Evolutionary conservation across 257 asterid genomes (phyloP), one percentile per base, ranked within the genome.

Genomic region (Coffea eugenioides): DNA sequence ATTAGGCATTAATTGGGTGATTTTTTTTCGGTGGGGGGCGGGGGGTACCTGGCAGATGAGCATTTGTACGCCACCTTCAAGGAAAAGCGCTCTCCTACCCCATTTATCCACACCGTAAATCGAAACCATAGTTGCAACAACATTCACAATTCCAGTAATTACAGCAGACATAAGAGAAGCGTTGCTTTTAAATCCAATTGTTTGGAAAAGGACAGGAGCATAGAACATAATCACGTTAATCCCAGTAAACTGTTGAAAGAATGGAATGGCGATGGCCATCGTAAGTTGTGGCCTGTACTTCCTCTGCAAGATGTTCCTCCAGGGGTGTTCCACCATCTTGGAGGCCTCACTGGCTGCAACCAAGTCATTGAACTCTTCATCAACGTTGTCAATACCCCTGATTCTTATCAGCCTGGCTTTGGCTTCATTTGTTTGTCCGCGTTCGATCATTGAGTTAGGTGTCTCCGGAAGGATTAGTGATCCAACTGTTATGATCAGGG

Each of bases 231-330:
- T 90, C 71, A 90, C 97, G 27, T 93, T 93, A 21, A 91, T 93
- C 18, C 97, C 97, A 1, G 98, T 92, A 14, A 94, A 87, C 81
- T 94, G 97, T 69, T 94, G 97, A 79, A 92, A 90, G 80, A 89
- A 86, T 0, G 97, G 98, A n/a, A 94, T 91, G 5, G 79, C 75
- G 0, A 94, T 77, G 0, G 98, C 97, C 97, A 91, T 92, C 0
- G 93, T 86, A 18, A 94, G 90, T 16, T 94, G 98, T 5, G 98
- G 97, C 78, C 97, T 80, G 57, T 92, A 90, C 81, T 90, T 92
- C 75, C 85, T 88, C 73, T 79, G 82, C 31, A 91, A 83, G 25
- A 92, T 87, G 75, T 92, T 94, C 67, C 90, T 80, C 97, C 97
- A 94, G 0, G 98, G 98, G 36, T 94, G 85, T 65, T 91, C 89